Conservation (phyloP, 495 filamentous ascomycete species). For the Pyrenula massariospora region DNA sequence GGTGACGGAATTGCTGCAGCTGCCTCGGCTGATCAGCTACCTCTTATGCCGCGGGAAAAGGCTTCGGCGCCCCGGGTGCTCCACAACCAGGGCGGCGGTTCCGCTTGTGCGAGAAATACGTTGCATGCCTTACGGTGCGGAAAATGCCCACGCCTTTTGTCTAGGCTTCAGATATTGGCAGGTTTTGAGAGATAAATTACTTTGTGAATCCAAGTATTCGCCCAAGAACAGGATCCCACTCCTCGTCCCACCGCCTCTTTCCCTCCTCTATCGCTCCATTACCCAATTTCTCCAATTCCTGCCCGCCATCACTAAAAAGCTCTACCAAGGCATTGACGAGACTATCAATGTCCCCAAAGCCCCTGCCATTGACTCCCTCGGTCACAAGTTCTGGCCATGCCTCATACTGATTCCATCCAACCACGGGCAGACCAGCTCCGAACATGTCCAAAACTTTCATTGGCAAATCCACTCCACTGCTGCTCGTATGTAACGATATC, state of each 20-base stretch:
- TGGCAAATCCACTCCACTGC: constrained; percentile 86
- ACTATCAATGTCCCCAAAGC: constrained; percentile 58
- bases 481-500: constrained; percentile 82
- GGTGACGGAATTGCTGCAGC: not conserved
- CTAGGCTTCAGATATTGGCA: too few species aligned
- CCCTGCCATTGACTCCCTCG: constrained; percentile 73
- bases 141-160: too few species aligned
- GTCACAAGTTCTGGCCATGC: constrained; percentile 79
- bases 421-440: constrained; percentile 82
- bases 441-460: constrained; percentile 99
- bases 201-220: constrained; percentile 38
- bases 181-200: too few species aligned
- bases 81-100: not conserved
- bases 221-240: constrained; percentile 77
- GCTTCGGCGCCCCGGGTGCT: not conserved
- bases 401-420: constrained; percentile 70
- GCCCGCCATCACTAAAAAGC: constrained; percentile 42
- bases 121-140: too few species aligned
- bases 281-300: constrained; percentile 49
- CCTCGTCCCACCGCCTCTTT: constrained; percentile 76
- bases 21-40: not conserved
- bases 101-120: not conserved
- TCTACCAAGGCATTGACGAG: constrained; percentile 45
- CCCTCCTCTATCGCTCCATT: constrained; percentile 69
- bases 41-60: too few species aligned